Evolutionary conservation across 495 filamentous ascomycete species (phyloP).

Genomic region (Aspergillus egyptiacus): DNA sequence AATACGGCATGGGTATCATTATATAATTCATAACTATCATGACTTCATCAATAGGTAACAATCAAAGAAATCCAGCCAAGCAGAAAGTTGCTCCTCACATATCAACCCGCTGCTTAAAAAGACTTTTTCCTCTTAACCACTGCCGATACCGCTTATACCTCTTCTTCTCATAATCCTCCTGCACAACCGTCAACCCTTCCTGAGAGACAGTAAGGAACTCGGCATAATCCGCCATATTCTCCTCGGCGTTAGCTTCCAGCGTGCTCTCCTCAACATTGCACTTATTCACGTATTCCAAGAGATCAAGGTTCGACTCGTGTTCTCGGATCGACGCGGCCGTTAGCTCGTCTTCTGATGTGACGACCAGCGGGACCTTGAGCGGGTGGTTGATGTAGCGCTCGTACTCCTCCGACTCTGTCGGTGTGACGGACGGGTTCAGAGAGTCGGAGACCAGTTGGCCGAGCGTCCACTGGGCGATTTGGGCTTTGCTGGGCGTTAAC

Average conservation of each 20-base stretch:
- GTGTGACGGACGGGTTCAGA: constrained; percentile 69
- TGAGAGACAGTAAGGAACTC: constrained; percentile 72
- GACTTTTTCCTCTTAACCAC: constrained; percentile 85
- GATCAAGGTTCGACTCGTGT: constrained; percentile 52
- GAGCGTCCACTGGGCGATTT: constrained; percentile 76
- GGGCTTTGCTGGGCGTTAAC: constrained; percentile 49
- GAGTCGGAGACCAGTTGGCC: constrained; percentile 75
- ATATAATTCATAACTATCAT: neutral
- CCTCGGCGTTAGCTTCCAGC: constrained; percentile 44
- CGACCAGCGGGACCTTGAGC: constrained; percentile 79
- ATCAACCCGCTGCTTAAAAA: constrained; percentile 86
- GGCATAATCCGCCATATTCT: constrained; percentile 66
- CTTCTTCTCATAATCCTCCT: constrained; percentile 82
- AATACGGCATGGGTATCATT: too few relatives aligned
- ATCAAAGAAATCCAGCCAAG: too few relatives aligned
- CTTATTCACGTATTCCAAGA: constrained; percentile 66
- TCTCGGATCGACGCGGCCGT: constrained; percentile 37
- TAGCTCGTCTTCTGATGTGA: constrained; percentile 59
- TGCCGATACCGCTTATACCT: constrained; percentile 92
- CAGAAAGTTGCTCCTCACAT: constrained; percentile 34
- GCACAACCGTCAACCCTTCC: constrained; percentile 78
- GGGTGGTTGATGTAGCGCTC: constrained; percentile 87
- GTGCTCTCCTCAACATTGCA: constrained; percentile 33
- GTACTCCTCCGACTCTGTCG: constrained; percentile 77
- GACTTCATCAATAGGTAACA: too few relatives aligned